Evolutionary conservation across 176 grass and related monocot genomes (phyloP).

Genomic region (Ampelocalamus luodianensis): DNA sequence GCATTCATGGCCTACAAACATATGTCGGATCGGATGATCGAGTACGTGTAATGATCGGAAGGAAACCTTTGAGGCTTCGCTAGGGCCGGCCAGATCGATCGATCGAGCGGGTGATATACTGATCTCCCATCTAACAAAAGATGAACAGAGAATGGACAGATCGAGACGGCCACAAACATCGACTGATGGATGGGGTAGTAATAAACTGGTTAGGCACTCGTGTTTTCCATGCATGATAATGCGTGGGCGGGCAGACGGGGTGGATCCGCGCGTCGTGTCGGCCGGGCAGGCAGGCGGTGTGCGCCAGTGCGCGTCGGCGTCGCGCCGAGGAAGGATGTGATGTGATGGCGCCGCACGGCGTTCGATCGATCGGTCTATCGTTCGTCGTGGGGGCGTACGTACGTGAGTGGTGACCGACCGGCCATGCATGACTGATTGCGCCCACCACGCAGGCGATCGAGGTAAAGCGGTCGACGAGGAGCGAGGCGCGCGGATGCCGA

Average conservation of each 20-base stretch:
- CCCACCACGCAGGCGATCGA: neutral
- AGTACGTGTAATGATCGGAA: neutral
- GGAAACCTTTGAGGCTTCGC: neutral
- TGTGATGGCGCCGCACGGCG: neutral
- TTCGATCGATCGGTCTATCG: neutral
- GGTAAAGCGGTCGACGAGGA: neutral
- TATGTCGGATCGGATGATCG: neutral
- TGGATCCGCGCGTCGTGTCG: constrained; percentile 18
- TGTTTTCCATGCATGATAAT: constrained; percentile 25
- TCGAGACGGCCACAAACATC: neutral
- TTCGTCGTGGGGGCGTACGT: neutral
- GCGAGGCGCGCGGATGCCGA: neutral
- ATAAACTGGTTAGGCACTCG: constrained; percentile 3
- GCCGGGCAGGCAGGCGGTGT: no score
- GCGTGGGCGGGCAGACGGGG: neutral
- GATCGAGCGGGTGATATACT: neutral
- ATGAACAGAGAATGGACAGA: neutral
- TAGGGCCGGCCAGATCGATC: neutral
- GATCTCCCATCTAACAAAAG: neutral
- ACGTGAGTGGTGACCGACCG: neutral
- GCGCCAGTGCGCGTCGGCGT: neutral
- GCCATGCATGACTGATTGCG: constrained; percentile 6
- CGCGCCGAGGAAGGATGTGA: neutral
- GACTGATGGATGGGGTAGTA: constrained; percentile 15
- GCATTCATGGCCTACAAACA: neutral